Conservation (phyloP, 306 rosid genomes). For the Rosa lucieae region DNA sequence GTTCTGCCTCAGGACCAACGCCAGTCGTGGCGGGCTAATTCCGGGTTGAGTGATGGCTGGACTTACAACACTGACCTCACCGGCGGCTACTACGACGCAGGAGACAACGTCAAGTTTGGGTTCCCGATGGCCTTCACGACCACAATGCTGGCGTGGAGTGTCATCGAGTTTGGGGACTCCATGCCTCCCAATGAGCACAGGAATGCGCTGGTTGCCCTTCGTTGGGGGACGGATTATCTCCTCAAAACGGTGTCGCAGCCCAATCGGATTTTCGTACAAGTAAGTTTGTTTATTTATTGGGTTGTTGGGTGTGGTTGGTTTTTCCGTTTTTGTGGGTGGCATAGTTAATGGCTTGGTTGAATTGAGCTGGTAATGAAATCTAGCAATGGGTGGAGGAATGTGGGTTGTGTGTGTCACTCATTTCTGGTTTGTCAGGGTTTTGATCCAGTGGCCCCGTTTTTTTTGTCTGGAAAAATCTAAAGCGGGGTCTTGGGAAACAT, state of each 20-base stretch:
- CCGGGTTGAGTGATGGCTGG: slow-evolving; percentile 81
- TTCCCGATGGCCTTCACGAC: slow-evolving; percentile 97
- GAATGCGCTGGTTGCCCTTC: slow-evolving; percentile 63
- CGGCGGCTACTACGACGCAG: slow-evolving; percentile 97
- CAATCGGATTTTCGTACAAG: slow-evolving; percentile 91
- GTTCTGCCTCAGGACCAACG: slow-evolving; percentile 67
- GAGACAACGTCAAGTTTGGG: slow-evolving; percentile 81
- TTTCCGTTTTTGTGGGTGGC: background rate
- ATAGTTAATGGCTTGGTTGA: background rate
- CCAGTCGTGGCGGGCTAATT: slow-evolving; percentile 57
- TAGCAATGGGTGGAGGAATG: too few species aligned
- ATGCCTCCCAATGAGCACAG: slow-evolving; percentile 70
- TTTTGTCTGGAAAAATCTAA: background rate
- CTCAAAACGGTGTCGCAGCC: slow-evolving; percentile 84
- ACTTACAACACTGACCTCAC: slow-evolving; percentile 62
- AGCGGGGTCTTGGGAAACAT: background rate
- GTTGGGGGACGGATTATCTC: slow-evolving; percentile 87
- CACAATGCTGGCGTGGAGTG: slow-evolving; percentile 93
- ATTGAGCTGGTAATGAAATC: background rate
- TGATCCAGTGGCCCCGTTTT: background rate
- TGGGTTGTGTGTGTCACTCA: background rate
- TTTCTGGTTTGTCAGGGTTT: background rate
- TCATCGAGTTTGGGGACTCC: slow-evolving; percentile 75
- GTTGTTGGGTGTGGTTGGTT: slow-evolving; percentile 8
- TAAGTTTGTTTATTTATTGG: background rate